Percentiles rank a stretch among this genome's conserved stretches.
Evolutionary conservation across 2,329 filamentous ascomycete genomes (phyloP).

Genomic region (Penicillium sp.): DNA sequence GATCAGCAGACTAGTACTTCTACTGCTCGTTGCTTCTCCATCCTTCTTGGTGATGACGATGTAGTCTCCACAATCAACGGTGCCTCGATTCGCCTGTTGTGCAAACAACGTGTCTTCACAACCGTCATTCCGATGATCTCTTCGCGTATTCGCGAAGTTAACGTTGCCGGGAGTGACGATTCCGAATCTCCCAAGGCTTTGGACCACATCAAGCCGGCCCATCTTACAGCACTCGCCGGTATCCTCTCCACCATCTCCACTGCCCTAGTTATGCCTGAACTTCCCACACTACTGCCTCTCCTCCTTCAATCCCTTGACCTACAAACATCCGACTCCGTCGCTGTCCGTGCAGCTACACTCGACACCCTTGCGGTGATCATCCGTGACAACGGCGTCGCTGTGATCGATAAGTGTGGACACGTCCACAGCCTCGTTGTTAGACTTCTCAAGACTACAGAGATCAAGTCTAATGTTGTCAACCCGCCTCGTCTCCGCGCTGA

Average conservation of each 20-base stretch:
- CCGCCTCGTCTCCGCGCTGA: constrained; percentile 38
- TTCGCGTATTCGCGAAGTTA: constrained; percentile 53
- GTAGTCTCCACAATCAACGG: constrained; percentile 64
- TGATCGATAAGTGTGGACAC: constrained; percentile 59
- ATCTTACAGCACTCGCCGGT: constrained; percentile 65
- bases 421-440: constrained; percentile 60
- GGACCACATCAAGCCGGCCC: constrained; percentile 59
- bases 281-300: constrained; percentile 61
- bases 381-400: constrained; percentile 56
- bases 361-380: constrained; percentile 62
- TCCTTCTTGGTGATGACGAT: constrained; percentile 64
- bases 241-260: constrained; percentile 64
- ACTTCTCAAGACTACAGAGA: constrained; percentile 53
- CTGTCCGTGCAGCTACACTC: constrained; percentile 64
- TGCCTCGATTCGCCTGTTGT: constrained; percentile 63
- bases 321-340: constrained; percentile 48
- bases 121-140: constrained; percentile 62
- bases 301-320: constrained; percentile 67
- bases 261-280: constrained; percentile 61
- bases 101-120: constrained; percentile 66
- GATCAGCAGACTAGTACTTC: constrained; percentile 53
- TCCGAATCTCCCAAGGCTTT: constrained; percentile 28
- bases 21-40: constrained; percentile 61
- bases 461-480: constrained; percentile 28
- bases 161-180: constrained; percentile 40